These are phyloP conservation scores for Pterulicium gracile DNA, from an alignment of 1,284 basidiomycete genomes.

Conservation along the genomic window DNA sequence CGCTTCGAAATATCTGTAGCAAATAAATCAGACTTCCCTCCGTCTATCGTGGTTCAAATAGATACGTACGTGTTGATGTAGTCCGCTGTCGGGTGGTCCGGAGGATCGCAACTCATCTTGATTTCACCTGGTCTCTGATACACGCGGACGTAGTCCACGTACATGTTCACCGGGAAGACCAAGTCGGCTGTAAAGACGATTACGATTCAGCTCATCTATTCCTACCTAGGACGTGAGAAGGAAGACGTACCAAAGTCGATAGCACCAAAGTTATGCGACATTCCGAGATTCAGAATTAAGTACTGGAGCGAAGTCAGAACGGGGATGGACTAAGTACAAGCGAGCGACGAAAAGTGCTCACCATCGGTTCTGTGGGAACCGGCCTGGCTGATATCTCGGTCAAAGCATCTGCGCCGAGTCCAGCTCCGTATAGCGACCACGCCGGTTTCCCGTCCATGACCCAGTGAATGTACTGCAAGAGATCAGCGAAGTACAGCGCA, in stretches of 20 bases:
- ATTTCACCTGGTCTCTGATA: conserved; percentile 43
- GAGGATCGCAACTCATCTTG: conserved; percentile 60
- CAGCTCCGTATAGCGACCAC: conserved; percentile 58
- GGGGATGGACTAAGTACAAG: not conserved
- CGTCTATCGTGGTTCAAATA: too few species aligned
- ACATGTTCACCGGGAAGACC: conserved; percentile 22
- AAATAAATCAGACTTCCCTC: not conserved
- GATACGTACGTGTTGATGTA: conserved; percentile 35
- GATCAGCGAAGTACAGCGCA: conserved; percentile 15
- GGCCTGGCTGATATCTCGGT: conserved; percentile 53
- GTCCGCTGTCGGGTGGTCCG: conserved; percentile 45
- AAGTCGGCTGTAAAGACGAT: conserved; percentile 16
- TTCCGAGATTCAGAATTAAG: conserved; percentile 53
- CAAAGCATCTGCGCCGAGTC: conserved; percentile 45
- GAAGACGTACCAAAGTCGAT: conserved; percentile 29
- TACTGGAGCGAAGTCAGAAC: conserved; percentile 22
- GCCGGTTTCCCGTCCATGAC: conserved; percentile 41
- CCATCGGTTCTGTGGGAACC: conserved; percentile 67
- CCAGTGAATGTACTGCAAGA: conserved; percentile 58
- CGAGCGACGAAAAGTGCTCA: conserved; percentile 17
- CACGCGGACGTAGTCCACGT: conserved; percentile 58
- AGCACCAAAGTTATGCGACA: conserved; percentile 50
- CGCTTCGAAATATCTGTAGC: conserved; percentile 19
- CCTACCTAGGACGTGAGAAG: too few species aligned
- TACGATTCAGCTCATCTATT: too few species aligned